Evolutionary conservation across 164 flowering plant genomes (phyloP).

Genomic region (Aristolochia californica): DNA sequence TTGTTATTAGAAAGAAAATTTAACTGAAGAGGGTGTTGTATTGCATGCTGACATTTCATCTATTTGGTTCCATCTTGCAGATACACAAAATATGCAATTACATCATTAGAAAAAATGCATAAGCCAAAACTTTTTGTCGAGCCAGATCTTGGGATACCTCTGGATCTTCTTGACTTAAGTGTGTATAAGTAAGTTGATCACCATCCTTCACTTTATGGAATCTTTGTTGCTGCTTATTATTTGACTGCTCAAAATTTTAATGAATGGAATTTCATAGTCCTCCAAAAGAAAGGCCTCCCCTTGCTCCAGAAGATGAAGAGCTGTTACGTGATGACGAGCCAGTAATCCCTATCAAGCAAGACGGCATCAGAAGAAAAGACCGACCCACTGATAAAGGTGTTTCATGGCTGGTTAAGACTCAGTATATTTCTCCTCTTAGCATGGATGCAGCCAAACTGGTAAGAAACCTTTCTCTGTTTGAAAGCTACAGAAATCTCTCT

Average conservation of each 20-base stretch:
- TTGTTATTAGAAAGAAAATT: too few relatives aligned
- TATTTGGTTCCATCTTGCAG: conserved; percentile 28
- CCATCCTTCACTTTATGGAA: background rate
- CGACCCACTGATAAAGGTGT: conserved; percentile 95
- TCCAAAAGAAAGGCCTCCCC: conserved; percentile 40
- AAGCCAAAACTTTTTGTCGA: conserved; percentile 90
- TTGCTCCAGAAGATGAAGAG: conserved; percentile 89
- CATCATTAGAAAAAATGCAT: conserved; percentile 84
- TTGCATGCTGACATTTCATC: too few relatives aligned
- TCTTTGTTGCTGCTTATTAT: background rate
- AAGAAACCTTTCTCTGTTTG: background rate
- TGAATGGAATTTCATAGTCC: conserved; percentile 31
- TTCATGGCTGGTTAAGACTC: conserved; percentile 95
- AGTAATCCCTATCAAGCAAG: conserved; percentile 58
- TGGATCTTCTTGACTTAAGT: conserved; percentile 91
- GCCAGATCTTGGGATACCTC: conserved; percentile 94
- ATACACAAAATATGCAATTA: conserved; percentile 61
- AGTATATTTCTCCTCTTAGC: conserved; percentile 90
- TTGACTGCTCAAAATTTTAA: conserved; percentile 1
- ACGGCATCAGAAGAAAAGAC: conserved; percentile 79
- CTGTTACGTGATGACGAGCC: conserved; percentile 66
- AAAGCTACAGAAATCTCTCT: too few relatives aligned
- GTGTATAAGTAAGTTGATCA: conserved; percentile 67
- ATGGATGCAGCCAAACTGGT: conserved; percentile 82
- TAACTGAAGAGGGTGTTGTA: too few relatives aligned